Percentiles rank a stretch among this genome's conserved stretches.
These are phyloP conservation scores for Cryphonectria naterciae DNA, from an alignment of 2,329 filamentous ascomycete species.

Conservation along the genomic window DNA sequence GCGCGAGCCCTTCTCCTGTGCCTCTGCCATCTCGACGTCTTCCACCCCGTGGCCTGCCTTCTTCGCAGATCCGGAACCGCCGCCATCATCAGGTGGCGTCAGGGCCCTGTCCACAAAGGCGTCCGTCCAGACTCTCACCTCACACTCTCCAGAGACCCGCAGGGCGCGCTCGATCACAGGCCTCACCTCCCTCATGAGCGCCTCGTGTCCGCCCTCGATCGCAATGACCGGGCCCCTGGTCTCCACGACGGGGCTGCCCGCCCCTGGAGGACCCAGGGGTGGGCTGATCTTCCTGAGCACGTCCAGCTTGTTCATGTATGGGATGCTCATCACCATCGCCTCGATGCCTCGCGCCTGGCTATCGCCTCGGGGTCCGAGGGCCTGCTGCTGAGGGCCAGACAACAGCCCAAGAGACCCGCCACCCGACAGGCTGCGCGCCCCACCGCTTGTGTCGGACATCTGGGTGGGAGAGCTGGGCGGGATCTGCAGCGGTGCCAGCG, in stretches of 20 bases:
- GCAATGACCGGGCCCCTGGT: conserved; percentile 80
- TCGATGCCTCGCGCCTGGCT: conserved; percentile 56
- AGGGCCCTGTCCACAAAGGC: conserved; percentile 8
- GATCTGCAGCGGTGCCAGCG: conserved; percentile 58
- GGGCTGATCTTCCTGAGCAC: conserved; percentile 77
- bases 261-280: conserved; percentile 54
- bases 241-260: conserved; percentile 38
- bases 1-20: conserved; percentile 4
- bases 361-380: conserved; percentile 29
- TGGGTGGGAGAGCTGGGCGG: conserved; percentile 36
- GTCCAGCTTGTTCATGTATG: conserved; percentile 75
- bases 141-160: conserved; percentile 46
- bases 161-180: conserved; percentile 69
- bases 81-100: conserved; percentile 7
- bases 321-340: conserved; percentile 75
- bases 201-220: conserved; percentile 72
- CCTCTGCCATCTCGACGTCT: conserved; percentile 20
- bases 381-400: conserved; percentile 21
- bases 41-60: conserved; percentile 9
- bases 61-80: conserved; percentile 46
- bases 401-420: conserved; percentile 19
- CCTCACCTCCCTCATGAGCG: conserved; percentile 60
- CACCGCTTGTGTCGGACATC: conserved; percentile 34
- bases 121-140: conserved; percentile 52
- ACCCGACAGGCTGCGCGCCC: conserved; percentile 27